These are phyloP conservation scores for Discostella stelligeroides DNA, from an alignment of 108 stramenopile species.

Conservation along the genomic window DNA sequence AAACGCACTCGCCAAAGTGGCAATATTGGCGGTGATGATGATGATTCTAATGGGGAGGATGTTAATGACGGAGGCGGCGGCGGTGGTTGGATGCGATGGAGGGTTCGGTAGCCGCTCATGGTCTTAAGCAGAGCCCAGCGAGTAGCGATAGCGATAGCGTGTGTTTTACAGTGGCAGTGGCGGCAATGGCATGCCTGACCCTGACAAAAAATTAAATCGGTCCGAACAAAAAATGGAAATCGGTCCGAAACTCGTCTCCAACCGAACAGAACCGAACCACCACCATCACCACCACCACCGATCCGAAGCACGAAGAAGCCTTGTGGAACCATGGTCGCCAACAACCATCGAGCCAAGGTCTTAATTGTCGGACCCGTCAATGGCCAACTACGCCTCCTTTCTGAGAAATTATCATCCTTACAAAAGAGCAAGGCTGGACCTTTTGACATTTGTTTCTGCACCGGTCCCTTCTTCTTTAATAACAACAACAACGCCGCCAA, in stretches of 20 bases:
- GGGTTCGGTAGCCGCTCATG: conserved; percentile 52
- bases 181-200: too few relatives aligned
- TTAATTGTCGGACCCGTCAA: conserved; percentile 68
- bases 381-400: conserved; percentile 54
- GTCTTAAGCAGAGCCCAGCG: too few relatives aligned
- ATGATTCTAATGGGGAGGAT: background rate
- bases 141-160: too few relatives aligned
- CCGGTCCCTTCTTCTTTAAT: conserved; percentile 58
- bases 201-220: too few relatives aligned
- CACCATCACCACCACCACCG: background rate
- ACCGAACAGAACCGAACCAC: too few relatives aligned
- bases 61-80: background rate
- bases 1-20: conserved; percentile 40
- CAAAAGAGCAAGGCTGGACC: conserved; percentile 84
- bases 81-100: conserved; percentile 38
- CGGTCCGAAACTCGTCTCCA: too few relatives aligned
- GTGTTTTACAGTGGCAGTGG: too few relatives aligned
- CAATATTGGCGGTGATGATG: conserved; percentile 1
- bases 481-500: background rate
- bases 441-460: conserved; percentile 77
- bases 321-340: too few relatives aligned
- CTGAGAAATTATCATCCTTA: conserved; percentile 56
- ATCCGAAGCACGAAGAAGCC: too few relatives aligned
- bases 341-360: conserved; percentile 58
- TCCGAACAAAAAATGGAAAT: too few relatives aligned